A percentile compares a stretch with the other conserved stretches of the same genome.
These are phyloP conservation scores for Sporothrix phasma DNA, from an alignment of 2,329 filamentous ascomycete species.

Conservation along the genomic window DNA sequence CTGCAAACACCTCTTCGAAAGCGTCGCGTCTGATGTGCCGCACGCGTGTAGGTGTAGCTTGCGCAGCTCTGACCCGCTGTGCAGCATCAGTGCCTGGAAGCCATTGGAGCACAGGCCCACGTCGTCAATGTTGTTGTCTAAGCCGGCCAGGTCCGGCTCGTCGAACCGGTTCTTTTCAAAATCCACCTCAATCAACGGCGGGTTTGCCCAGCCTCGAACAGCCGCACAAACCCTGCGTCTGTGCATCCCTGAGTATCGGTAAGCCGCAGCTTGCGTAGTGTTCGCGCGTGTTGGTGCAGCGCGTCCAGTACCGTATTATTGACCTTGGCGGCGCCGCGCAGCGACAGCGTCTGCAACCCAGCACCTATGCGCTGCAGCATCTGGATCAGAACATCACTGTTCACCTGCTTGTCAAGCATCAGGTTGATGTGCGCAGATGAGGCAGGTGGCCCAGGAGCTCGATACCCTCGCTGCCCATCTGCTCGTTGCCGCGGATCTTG, in stretches of 20 bases:
- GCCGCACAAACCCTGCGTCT: constrained; percentile 58
- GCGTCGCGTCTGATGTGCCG: constrained; percentile 63
- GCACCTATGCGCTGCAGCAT: constrained; percentile 54
- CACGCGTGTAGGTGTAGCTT: constrained; percentile 73
- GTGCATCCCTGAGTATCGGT: constrained; percentile 67
- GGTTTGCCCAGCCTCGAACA: constrained; percentile 74
- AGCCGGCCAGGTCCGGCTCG: constrained; percentile 58
- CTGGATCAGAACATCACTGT: constrained; percentile 47
- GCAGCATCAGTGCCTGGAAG: constrained; percentile 72
- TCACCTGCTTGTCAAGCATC: constrained; percentile 49
- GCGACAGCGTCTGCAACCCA: constrained; percentile 64
- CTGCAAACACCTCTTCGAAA: constrained; percentile 64
- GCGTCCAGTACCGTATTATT: constrained; percentile 60
- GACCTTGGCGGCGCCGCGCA: constrained; percentile 55
- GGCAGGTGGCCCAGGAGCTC: constrained; percentile 51
- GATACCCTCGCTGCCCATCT: constrained; percentile 57
- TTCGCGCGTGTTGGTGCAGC: constrained; percentile 59
- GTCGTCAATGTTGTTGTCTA: constrained; percentile 52
- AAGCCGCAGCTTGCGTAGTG: constrained; percentile 68
- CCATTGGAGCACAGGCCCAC: constrained; percentile 67
- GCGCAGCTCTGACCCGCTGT: constrained; percentile 59
- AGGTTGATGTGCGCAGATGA: constrained; percentile 66
- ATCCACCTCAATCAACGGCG: constrained; percentile 59
- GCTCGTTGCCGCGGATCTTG: constrained; percentile 74
- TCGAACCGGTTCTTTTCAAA: constrained; percentile 68